phyloP scores from a whole-genome alignment of 2,329 filamentous ascomycete species.

The Mollisiaceae sp. region DNA sequence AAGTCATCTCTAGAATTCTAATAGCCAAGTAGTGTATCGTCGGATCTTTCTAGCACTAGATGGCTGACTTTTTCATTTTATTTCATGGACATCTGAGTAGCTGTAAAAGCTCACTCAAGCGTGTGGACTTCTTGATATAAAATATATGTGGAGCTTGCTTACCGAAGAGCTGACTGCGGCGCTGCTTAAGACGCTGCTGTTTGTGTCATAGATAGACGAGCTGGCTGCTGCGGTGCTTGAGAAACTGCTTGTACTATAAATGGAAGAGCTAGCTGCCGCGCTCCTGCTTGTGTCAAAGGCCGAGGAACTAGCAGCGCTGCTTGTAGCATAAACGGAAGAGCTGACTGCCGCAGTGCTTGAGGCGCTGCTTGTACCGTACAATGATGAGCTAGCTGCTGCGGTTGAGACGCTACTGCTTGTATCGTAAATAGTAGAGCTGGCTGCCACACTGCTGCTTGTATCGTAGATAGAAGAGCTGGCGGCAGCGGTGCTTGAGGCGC shows the following conservation, averaged over 20 bases:
- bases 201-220: not conserved
- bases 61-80: no score
- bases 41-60: no score
- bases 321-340: no score
- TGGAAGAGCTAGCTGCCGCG: no score
- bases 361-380: no score
- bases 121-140: not conserved
- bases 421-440: not conserved
- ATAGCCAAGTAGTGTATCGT: no score
- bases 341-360: no score
- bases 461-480: not conserved
- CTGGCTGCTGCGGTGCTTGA: not conserved
- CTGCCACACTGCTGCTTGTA: not conserved
- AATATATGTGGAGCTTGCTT: not conserved
- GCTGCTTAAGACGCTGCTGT: not conserved
- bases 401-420: not conserved
- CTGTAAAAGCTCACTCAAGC: not conserved
- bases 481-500: no score
- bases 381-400: not conserved
- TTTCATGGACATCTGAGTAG: not conserved
- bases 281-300: no score
- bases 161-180: not conserved
- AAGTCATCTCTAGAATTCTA: no score
- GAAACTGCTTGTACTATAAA: no score
- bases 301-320: no score